Base-by-base conservation (phyloP, 345 rosid species). In the Eutrema heterophyllum region DNA sequence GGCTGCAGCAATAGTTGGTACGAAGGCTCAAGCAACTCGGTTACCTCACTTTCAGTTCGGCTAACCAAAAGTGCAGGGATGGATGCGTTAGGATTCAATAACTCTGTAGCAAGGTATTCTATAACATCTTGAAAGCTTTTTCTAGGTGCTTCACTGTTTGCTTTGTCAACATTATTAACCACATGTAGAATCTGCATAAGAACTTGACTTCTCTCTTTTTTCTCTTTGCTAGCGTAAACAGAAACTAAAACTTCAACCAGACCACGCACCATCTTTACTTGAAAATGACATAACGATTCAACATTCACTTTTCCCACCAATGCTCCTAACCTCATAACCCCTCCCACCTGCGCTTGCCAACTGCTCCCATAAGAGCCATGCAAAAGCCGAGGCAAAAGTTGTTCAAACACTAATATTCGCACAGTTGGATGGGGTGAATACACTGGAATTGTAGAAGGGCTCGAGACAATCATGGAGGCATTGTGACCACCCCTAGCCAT, bases 311-410 rank as follows among this genome's bases (percentile, higher is more conserved):
- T 95, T 54, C 99, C 99, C 50, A 95, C 96, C 79, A 95, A 77
- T 65, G 97, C 96, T 73, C 96, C 96, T 61, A 95, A 88, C 35
- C 99, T 97, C 96, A 92, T 87, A 76, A 95, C 99, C 73, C 98
- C 99, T 68, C 99, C 99, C 89, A 95, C 89, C 75, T 95, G 99
- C 43, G 97, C 91, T 82, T 95, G 97, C 99, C 99, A 95, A 30
- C 90, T 87, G 77, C 86, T 95, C 71, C 99, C 99, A 82, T 89
- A 92, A 81, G 96, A 95, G 81, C 98, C 91, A 81, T 92, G 98
- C 76, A 95, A 79, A 75, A 95, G 96, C 50, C 99, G 97, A 57
- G 97, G 98, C 52, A 95, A 82, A 80, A 95, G 97, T 76, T 95
- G 97, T 85, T 95, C 99, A 79, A 95, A 92, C 68, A 92, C 94